These are phyloP conservation scores for Cyclotella distinguenda DNA, from an alignment of 108 stramenopile species.

Conservation along the genomic window DNA sequence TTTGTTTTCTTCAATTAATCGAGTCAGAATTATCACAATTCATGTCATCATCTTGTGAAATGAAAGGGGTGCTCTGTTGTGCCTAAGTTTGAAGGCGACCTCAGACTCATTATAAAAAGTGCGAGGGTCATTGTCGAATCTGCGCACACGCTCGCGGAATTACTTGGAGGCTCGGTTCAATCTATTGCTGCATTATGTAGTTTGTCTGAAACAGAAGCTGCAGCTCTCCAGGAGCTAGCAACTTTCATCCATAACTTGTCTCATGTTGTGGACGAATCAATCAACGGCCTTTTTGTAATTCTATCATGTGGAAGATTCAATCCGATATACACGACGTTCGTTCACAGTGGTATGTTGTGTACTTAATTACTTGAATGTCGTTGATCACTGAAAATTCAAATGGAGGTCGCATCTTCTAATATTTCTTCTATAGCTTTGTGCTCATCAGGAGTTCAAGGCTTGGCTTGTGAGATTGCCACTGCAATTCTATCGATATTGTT, in stretches of 20 bases:
- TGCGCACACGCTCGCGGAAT: conserved; percentile 10
- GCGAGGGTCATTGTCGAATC: neutral
- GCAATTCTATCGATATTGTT: neutral
- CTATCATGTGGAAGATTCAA: conserved; percentile 27
- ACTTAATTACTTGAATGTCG: no score
- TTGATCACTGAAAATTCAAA: no score
- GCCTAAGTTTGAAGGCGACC: conserved; percentile 3
- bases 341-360: conserved; percentile 26
- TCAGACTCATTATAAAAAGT: neutral
- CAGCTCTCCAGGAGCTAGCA: conserved; percentile 3
- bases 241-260: conserved; percentile 7
- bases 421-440: conserved; percentile 13
- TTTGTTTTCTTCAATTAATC: neutral
- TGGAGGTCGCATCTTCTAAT: neutral
- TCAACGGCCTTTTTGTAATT: conserved; percentile 11
- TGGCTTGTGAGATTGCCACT: conserved; percentile 9
- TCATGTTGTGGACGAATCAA: conserved; percentile 9
- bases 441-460: conserved; percentile 24
- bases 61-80: conserved; percentile 21
- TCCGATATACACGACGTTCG: conserved; percentile 33
- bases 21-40: neutral
- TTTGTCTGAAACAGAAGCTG: neutral
- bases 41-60: neutral
- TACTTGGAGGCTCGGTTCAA: conserved; percentile 7
- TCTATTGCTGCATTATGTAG: conserved; percentile 19